Evolutionary conservation across 805 yeast species (phyloP).

Genomic region (Myxozyma geophila): DNA sequence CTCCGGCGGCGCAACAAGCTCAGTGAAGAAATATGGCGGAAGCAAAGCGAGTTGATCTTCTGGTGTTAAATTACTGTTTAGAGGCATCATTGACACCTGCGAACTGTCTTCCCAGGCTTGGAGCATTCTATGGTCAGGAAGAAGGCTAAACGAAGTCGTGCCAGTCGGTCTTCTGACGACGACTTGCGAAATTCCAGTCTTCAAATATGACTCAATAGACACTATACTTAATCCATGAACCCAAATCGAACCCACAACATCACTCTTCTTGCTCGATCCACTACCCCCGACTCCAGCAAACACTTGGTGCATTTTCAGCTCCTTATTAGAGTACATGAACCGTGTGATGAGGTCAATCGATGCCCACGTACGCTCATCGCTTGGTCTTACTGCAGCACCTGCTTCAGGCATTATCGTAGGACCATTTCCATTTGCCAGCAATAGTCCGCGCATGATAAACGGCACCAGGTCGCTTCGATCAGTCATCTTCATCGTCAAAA

Average conservation of each 20-base stretch:
- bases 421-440: constrained; percentile 49
- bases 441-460: constrained; percentile 63
- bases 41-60: constrained; percentile 41
- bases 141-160: constrained; percentile 53
- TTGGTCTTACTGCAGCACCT: constrained; percentile 13
- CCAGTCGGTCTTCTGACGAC: constrained; percentile 72
- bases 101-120: constrained; percentile 38
- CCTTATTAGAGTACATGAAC: constrained; percentile 67
- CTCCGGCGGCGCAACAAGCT: constrained; percentile 54
- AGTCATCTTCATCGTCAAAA: constrained; percentile 61
- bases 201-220: constrained; percentile 57
- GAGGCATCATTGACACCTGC: constrained; percentile 21
- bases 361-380: constrained; percentile 63
- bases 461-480: constrained; percentile 65
- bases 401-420: constrained; percentile 32
- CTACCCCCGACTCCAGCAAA: constrained; percentile 27
- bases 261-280: constrained; percentile 22
- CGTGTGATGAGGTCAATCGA: constrained; percentile 69
- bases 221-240: constrained; percentile 61
- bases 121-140: constrained; percentile 49
- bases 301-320: constrained; percentile 52
- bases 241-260: constrained; percentile 55
- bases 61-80: constrained; percentile 1
- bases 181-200: constrained; percentile 41
- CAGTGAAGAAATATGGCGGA: constrained; percentile 58